Percentiles rank a stretch among this genome's conserved stretches.
These are phyloP conservation scores for Metschnikowia santaceciliae DNA, from an alignment of 805 yeast species.

Conservation along the genomic window DNA sequence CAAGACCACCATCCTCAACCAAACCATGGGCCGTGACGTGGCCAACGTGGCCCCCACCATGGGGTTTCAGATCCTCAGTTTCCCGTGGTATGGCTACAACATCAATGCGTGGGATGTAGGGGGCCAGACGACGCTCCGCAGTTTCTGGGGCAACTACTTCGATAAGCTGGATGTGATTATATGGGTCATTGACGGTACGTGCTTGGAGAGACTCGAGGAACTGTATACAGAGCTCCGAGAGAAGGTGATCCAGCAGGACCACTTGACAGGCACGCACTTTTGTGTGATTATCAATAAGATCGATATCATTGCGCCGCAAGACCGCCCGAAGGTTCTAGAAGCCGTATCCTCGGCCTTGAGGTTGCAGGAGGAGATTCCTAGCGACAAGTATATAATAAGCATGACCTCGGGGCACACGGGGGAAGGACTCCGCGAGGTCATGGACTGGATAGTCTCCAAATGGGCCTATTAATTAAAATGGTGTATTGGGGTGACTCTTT, in stretches of 20 bases:
- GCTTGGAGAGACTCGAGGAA: constrained; percentile 59
- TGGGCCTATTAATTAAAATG: not conserved
- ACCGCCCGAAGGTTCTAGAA: constrained; percentile 13
- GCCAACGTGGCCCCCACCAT: constrained; percentile 75
- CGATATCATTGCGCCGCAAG: constrained; percentile 46
- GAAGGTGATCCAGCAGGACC: constrained; percentile 60
- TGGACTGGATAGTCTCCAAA: constrained; percentile 14
- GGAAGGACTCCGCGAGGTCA: constrained; percentile 21
- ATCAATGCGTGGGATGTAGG: constrained; percentile 86
- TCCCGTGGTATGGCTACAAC: constrained; percentile 40
- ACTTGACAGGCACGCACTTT: constrained; percentile 66
- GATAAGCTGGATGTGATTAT: constrained; percentile 70
- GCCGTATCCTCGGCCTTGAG: constrained; percentile 10
- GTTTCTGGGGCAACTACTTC: constrained; percentile 75
- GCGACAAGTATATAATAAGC: constrained; percentile 24
- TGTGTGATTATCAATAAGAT: constrained; percentile 70
- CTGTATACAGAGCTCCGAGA: constrained; percentile 60
- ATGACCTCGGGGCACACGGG: constrained; percentile 37
- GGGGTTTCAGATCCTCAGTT: constrained; percentile 78
- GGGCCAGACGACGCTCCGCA: constrained; percentile 45
- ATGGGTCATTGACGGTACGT: constrained; percentile 80
- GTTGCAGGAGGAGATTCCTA: constrained; percentile 13
- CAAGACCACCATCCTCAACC: constrained; percentile 76
- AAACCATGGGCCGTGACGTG: constrained; percentile 48
- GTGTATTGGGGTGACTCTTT: no score